Evolutionary conservation across 148 eudicot species (phyloP), one percentile per base, ranked within the genome.

Genomic region (Rhododendron simsii): DNA sequence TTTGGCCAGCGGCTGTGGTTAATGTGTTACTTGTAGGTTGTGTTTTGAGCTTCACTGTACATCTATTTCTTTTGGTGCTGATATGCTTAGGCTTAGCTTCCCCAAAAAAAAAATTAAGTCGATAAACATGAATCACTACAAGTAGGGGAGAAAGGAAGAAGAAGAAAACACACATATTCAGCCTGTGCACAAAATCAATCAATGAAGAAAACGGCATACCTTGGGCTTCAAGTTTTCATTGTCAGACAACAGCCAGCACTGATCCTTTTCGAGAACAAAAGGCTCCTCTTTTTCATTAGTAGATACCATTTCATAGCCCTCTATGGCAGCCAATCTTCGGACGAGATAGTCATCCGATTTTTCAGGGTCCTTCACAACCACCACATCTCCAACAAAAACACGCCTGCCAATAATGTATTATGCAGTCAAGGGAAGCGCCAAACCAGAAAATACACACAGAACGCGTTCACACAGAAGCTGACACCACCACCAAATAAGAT

Each of bases 261-360:
- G 90, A 87, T 94, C 91, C 89, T 92, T 88, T 41, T 96, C 93
- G 81, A 96, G 96, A 86, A 95, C 87, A 80, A 96, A 96, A 81
- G 99, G 96, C 83, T 96, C 96, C 39, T 96, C 99, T 81, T 95
- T 94, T 86, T 94, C 98, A 86, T 95, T 98, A 78, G 89, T 94
- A 9, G 99, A 94, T 30, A 88, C 96, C 99, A 96, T 96, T 93
- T 95, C 99, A 87, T 92, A 93, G 21, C 99, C 99, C 90, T 95
- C 96, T 65, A 89, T 82, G 15, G 99, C 99, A 90, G 98, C 98
- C 86, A 96, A 87, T 91, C 99, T 96, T 86, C 99, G 89, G 57
- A 96, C 96, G 35, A 96, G 87, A 86, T 84, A 92, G 83, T 93
- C 88, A 11, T 91, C 89, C 13, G 91, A 83, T 44, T 91, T 90